These are phyloP conservation scores for Xerocomus alliaceus DNA, from an alignment of 1,284 basidiomycete genomes.

Conservation along the genomic window DNA sequence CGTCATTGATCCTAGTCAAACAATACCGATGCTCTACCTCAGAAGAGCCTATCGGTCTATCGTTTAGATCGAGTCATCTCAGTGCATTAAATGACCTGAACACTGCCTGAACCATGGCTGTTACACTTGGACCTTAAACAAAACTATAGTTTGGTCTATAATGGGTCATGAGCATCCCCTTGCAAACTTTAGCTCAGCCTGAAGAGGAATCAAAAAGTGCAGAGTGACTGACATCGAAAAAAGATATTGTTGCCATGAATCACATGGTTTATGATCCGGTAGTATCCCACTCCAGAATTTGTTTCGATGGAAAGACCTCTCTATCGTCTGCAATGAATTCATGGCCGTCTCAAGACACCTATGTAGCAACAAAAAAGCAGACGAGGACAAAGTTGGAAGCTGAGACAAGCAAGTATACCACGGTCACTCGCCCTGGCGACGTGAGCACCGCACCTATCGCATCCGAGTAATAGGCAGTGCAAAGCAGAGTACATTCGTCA, in stretches of 20 bases:
- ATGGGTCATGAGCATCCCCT: neutral
- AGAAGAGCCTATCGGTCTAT: neutral
- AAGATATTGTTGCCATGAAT: no score
- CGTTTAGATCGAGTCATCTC: neutral
- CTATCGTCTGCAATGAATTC: neutral
- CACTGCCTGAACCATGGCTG: neutral
- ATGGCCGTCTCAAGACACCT: neutral
- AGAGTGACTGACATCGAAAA: no score
- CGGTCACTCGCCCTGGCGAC: neutral
- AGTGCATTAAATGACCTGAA: neutral
- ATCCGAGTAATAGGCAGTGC: constrained; percentile 16
- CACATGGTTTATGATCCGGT: neutral
- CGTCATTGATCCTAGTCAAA: no score
- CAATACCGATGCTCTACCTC: neutral
- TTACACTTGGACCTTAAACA: neutral
- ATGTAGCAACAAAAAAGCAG: neutral
- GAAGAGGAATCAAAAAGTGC: no score
- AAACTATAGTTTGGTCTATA: neutral
- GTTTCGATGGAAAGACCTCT: neutral
- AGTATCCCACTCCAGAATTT: no score
- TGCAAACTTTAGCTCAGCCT: neutral
- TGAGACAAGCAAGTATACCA: neutral
- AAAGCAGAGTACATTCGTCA: constrained; percentile 1
- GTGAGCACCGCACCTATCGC: neutral
- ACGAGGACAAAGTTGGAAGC: neutral